A percentile compares a stretch with the other conserved stretches of the same genome.
These are phyloP conservation scores for Amesomyces nigricolor DNA, from an alignment of 2,329 filamentous ascomycete genomes.

Conservation along the genomic window DNA sequence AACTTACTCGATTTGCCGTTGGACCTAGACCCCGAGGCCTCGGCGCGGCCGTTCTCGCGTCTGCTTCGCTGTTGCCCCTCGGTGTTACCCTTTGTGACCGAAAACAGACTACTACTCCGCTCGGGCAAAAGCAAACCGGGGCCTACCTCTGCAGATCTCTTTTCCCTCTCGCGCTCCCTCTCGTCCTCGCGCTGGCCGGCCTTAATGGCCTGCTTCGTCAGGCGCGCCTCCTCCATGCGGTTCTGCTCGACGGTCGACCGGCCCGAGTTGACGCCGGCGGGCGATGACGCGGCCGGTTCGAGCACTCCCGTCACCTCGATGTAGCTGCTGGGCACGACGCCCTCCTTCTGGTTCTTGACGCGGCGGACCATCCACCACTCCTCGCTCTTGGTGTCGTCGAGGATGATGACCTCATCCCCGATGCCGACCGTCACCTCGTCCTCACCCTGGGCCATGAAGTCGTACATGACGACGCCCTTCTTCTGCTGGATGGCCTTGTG, in stretches of 20 bases:
- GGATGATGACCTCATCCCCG: slow-evolving; percentile 83
- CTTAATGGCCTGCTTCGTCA: slow-evolving; percentile 74
- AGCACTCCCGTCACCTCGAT: slow-evolving; percentile 76
- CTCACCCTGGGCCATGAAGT: slow-evolving; percentile 93
- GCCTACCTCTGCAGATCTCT: slow-evolving; percentile 63
- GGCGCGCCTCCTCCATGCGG: slow-evolving; percentile 70
- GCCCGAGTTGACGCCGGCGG: slow-evolving; percentile 46
- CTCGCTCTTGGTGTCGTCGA: slow-evolving; percentile 88
- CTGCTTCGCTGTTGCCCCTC: slow-evolving; percentile 63
- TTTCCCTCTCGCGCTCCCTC: slow-evolving; percentile 29
- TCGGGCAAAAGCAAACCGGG: slow-evolving; percentile 69
- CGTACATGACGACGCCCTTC: slow-evolving; percentile 83
- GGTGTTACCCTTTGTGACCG: slow-evolving; percentile 56
- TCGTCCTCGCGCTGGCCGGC: slow-evolving; percentile 53
- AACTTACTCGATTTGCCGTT: slow-evolving; percentile 69
- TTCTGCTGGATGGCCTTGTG: slow-evolving; percentile 51
- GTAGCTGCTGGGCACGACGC: slow-evolving; percentile 94
- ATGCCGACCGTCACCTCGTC: slow-evolving; percentile 90
- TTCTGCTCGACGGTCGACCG: slow-evolving; percentile 71
- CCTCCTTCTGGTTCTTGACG: slow-evolving; percentile 86
- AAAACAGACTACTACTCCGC: slow-evolving; percentile 68
- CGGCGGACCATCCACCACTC: slow-evolving; percentile 98
- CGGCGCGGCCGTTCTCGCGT: slow-evolving; percentile 61
- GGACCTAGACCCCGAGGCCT: slow-evolving; percentile 53
- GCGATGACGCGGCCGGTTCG: slow-evolving; percentile 43